Percentiles rank a stretch among this genome's conserved stretches.
Evolutionary conservation across 805 yeast species (phyloP).

Genomic region (Martiniozyma abietophila): DNA sequence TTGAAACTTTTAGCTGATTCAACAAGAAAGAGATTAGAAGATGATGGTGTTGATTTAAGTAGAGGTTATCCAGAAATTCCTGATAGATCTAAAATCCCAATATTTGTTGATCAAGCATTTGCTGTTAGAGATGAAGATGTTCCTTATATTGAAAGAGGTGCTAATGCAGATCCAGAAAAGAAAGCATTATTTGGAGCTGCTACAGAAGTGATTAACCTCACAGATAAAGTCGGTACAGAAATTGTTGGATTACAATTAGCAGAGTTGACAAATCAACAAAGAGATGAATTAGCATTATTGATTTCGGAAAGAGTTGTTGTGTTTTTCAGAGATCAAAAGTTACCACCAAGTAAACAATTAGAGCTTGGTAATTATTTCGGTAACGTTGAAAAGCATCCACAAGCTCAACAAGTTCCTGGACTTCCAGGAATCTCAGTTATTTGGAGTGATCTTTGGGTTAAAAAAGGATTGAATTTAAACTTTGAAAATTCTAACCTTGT

Average conservation of each 20-base stretch:
- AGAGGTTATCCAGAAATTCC: conserved; percentile 33
- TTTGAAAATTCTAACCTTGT: conserved; percentile 14
- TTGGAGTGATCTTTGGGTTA: conserved; percentile 30
- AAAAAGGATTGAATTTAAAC: conserved; percentile 15
- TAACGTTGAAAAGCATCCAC: conserved; percentile 32
- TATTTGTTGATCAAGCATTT: conserved; percentile 31
- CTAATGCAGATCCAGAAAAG: conserved; percentile 31
- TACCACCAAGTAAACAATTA: conserved; percentile 33
- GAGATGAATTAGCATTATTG: conserved; percentile 37
- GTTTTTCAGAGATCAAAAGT: conserved; percentile 40
- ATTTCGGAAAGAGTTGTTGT: conserved; percentile 41
- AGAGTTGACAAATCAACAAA: conserved; percentile 33
- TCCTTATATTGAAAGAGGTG: conserved; percentile 27
- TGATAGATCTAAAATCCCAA: conserved; percentile 23
- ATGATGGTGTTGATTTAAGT: conserved; percentile 27
- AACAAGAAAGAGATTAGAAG: conserved; percentile 25
- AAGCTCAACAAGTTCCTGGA: conserved; percentile 27
- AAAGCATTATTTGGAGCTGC: conserved; percentile 32
- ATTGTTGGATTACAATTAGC: conserved; percentile 36
- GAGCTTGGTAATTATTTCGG: conserved; percentile 38
- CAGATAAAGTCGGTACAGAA: conserved; percentile 40
- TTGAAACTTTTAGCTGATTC: conserved; percentile 20
- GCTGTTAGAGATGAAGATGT: conserved; percentile 27
- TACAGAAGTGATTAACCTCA: conserved; percentile 31
- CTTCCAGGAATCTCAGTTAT: conserved; percentile 31